Percentiles rank a stretch among this genome's conserved stretches.
Conservation (phyloP, 1,284 basidiomycete genomes). For the Amylostereum areolatum region DNA sequence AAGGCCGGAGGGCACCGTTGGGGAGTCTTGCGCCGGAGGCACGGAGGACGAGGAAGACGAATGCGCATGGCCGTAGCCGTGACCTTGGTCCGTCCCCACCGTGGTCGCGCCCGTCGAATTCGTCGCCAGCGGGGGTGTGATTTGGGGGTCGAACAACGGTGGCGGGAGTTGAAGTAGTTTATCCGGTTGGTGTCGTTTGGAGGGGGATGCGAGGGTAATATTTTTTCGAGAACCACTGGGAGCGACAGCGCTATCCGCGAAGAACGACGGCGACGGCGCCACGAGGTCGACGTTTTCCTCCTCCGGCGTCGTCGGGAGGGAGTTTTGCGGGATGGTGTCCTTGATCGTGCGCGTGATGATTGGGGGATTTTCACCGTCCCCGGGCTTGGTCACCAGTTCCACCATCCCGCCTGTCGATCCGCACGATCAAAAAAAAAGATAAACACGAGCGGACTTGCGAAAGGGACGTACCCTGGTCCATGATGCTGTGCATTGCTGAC, state of each 20-base stretch:
- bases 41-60: too few relatives aligned
- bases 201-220: too few relatives aligned
- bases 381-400: constrained; percentile 46
- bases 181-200: background rate
- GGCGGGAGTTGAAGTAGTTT: constrained; percentile 13
- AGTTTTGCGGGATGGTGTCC: constrained; percentile 40
- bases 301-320: constrained; percentile 8
- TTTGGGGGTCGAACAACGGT: constrained; percentile 8
- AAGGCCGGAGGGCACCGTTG: constrained; percentile 37
- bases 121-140: constrained; percentile 11
- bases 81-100: background rate
- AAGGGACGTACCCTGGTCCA: constrained; percentile 59
- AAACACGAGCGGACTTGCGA: background rate
- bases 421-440: background rate
- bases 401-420: constrained; percentile 46
- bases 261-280: constrained; percentile 4
- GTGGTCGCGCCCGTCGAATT: constrained; percentile 8
- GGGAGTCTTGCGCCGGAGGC: background rate
- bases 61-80: too few relatives aligned
- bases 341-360: constrained; percentile 42
- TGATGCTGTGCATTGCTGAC: constrained; percentile 56
- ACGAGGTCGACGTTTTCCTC: constrained; percentile 13
- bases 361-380: constrained; percentile 26
- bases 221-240: background rate
- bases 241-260: background rate